Evolutionary conservation across 208 protist genomes (phyloP), one percentile per base, ranked within the genome.

Genomic region (Wallacemonas sp.): DNA sequence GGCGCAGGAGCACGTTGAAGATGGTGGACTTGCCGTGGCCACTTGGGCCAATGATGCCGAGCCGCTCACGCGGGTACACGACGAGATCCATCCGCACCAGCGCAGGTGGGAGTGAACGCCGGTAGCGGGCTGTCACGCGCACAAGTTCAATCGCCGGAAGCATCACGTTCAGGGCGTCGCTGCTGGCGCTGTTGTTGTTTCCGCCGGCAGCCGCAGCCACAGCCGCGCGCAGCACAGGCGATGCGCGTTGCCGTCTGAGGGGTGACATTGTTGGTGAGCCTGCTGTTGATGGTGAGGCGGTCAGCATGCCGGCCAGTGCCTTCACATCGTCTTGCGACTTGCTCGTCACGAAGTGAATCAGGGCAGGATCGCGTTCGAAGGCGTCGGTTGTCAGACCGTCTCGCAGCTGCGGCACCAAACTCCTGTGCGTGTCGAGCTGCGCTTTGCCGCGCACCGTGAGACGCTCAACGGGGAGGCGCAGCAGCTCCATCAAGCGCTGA

Each of bases 11-110:
- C 12, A 83, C 73, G 57, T 78, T 76, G 48, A 93, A 81, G 19
- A 93, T 33, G 30, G 83, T 77, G 2, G 81, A 83, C 63, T 93
- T 93, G 16, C 87, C 87, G 30, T 78, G 68, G n/a, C 88, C 88
- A 1, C 83, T 78, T 48, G 70, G 69, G 26, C 88, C 85, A 8
- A 90, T 74, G 47, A 94, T 63, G 34, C 78, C 80, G 19, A 87
- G 49, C 1, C 81, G 75, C 69, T 86, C 86, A 41, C 68, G 54
- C 0, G 72, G 68, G 52, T 78, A 70, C 24, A 96, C 74, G 24
- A 48, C 34, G 26, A 87, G 65, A 57, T 65, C 76, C 4, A 95
- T 66, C 57, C 75, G 67, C 19, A 68, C 57, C 26, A 95, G 74
- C 4, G 83, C 86, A 29, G 73, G 78, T 5, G 78, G 76, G 2